Evolutionary conservation across 495 filamentous ascomycete genomes (phyloP), one percentile per base, ranked within the genome.

Genomic region (Achaetomiella virescens): DNA sequence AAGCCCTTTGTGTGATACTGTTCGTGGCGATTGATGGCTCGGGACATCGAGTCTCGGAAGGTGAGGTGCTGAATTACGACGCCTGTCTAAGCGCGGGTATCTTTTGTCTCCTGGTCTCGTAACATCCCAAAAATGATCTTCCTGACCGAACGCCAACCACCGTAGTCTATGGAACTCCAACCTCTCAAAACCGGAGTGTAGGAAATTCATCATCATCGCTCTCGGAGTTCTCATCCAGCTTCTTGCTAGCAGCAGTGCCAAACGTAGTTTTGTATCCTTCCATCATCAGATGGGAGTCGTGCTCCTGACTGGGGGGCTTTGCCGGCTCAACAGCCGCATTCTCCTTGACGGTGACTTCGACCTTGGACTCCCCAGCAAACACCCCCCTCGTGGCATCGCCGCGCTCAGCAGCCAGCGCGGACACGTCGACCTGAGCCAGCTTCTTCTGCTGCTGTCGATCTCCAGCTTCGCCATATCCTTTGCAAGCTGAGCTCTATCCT

Each of bases 381-480:
- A 44, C 2, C 4, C 54, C 38, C 1, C 8, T 27, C 3, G 33
- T 10, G 3, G 52, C 15, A 27, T 54, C 21, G 20, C 82, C 81
- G 41, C 82, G 73, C 60, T 86, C 83, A 0, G 76, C 57, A 4
- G 80, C 78, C 6, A 85, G 65, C 35, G 75, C 69, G 21, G 62
- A 68, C 12, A 67, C 66, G n/a, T 76, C 66, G 31, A 57, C 50
- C 40, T 61, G 60, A 9, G 57, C 64, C 46, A 69, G 69, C 50
- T 18, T 48, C 42, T 45, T 57, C 49, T n/a, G n/a, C n/a, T n/a
- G n/a, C 46, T 55, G 33, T 47, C 48, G 11, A 58, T 27, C 37
- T 68, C 44, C 22, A 62, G 47, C 52, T 55, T 45, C 8, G 54
- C 56, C 33, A 63, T 37, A 9, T 37, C 53, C 29, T 36, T 12